Base-by-base conservation (phyloP, 2,329 filamentous ascomycete species). In the Setomelanomma holmii region DNA sequence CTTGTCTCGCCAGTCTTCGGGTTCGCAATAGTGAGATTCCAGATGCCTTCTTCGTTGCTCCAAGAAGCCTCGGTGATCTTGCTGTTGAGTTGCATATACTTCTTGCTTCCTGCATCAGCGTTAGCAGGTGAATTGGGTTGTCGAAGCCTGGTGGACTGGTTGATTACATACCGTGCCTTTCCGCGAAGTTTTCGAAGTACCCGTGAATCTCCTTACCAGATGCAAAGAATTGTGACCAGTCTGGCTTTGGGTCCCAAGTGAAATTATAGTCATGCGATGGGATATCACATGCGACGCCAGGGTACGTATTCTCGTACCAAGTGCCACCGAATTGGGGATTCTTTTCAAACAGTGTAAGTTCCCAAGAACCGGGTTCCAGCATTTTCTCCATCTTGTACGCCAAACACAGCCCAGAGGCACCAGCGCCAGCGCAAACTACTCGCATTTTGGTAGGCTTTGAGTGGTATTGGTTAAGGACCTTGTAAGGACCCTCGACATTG, bases 111-210 rank as follows among this genome's bases (percentile, higher is more conserved):
- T 63, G 27, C 19, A 6, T 24, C 14, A 6, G n/a, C n/a, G 40
- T 60, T 24, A 50, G 39, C 24, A 11, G n/a, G n/a, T n/a, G n/a
- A n/a, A n/a, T n/a, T n/a, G n/a, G n/a, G n/a, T n/a, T n/a, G n/a
- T n/a, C n/a, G n/a, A n/a, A n/a, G n/a, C n/a, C n/a, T n/a, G n/a
- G n/a, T n/a, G n/a, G n/a, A n/a, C n/a, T n/a, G n/a, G n/a, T n/a
- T n/a, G n/a, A n/a, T n/a, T n/a, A 86, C 1, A 90, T 82, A 47
- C 86, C 79, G 67, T 89, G 82, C 60, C 90, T 88, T 6, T 76
- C 76, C 0, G 87, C 78, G 34, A 82, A 76, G 4, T 66, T 64
- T 61, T 81, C 79, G 61, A 81, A 77, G 54, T 83, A 82, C 8
- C 67, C 63, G 62, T 78, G 79, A 19, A 83, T 83, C 59, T 83